Conservation (phyloP, 768 basidiomycete genomes). For the Vishniacozyma victoriae region DNA sequence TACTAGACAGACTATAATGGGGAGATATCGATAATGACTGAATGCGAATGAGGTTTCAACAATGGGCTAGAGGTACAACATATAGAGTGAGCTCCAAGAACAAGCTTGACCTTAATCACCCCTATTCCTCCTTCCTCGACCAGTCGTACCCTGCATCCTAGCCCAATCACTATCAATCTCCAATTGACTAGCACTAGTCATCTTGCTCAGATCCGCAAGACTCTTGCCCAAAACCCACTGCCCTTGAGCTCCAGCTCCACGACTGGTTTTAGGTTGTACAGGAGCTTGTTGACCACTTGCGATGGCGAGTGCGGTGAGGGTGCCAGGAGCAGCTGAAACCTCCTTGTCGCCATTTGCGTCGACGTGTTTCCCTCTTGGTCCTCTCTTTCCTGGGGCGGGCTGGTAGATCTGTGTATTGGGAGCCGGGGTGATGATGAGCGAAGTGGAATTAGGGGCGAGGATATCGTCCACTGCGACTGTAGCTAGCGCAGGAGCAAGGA, state of each 20-base stretch:
- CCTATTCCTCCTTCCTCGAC: conserved; percentile 25
- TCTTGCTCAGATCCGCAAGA: conserved; percentile 36
- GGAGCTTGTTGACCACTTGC: conserved; percentile 24
- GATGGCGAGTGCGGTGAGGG: conserved; percentile 32
- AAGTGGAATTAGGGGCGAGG: conserved; percentile 31
- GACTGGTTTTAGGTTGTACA: conserved; percentile 10
- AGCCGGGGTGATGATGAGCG: conserved; percentile 30
- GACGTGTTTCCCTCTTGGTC: conserved; percentile 30
- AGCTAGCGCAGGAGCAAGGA: conserved; percentile 30
- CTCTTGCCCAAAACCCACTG: conserved; percentile 36
- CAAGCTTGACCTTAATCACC: conserved; percentile 29
- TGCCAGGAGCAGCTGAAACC: conserved; percentile 26
- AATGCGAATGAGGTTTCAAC: too few species aligned
- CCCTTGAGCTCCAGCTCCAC: conserved; percentile 22
- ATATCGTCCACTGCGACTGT: conserved; percentile 40
- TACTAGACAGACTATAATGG: too few species aligned
- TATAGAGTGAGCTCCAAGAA: too few species aligned
- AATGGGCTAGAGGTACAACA: too few species aligned
- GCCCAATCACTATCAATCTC: conserved; percentile 41
- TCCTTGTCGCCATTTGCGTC: conserved; percentile 17
- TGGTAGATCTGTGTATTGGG: conserved; percentile 8
- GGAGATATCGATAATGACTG: too few species aligned
- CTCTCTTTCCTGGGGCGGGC: conserved; percentile 21
- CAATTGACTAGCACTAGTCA: conserved; percentile 30
- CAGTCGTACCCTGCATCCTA: conserved; percentile 30